A percentile compares a stretch with the other conserved stretches of the same genome.
phyloP scores from a whole-genome alignment of 2,329 filamentous ascomycete genomes.

The Neurospora sp. region DNA sequence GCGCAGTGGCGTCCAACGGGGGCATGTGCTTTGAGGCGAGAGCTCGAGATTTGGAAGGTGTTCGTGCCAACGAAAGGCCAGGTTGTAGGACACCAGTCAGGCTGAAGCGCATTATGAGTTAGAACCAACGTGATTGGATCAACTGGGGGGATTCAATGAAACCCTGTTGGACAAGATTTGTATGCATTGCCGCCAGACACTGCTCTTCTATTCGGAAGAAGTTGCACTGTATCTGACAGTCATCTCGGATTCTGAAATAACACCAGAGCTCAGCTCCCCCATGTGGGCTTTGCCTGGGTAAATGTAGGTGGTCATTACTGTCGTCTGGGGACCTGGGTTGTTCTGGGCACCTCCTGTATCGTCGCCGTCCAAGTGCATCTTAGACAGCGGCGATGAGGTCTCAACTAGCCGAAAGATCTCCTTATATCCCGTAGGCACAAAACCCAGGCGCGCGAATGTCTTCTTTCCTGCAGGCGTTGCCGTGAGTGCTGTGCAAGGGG shows the following conservation, averaged over 20 bases:
- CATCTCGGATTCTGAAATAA: constrained; percentile 2
- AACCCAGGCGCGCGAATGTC: constrained; percentile 20
- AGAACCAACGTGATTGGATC: not conserved
- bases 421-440: constrained; percentile 21
- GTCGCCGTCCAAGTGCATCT: not conserved
- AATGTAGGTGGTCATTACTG: constrained; percentile 6
- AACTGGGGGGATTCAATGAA: too few relatives aligned
- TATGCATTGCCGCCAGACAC: not conserved
- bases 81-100: too few relatives aligned
- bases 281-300: constrained; percentile 5
- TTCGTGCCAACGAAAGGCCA: too few relatives aligned
- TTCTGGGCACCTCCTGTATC: not conserved
- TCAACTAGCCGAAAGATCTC: constrained; percentile 15
- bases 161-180: not conserved
- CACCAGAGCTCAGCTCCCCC: not conserved
- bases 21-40: too few relatives aligned
- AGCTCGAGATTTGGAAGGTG: too few relatives aligned
- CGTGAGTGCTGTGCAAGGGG: constrained; percentile 18
- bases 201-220: not conserved
- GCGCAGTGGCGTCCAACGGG: too few relatives aligned
- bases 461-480: constrained; percentile 20
- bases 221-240: not conserved
- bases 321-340: not conserved
- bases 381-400: not conserved
- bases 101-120: not conserved